These are phyloP conservation scores for Silene uniflora DNA, from an alignment of 148 eudicot species.

Conservation along the genomic window DNA sequence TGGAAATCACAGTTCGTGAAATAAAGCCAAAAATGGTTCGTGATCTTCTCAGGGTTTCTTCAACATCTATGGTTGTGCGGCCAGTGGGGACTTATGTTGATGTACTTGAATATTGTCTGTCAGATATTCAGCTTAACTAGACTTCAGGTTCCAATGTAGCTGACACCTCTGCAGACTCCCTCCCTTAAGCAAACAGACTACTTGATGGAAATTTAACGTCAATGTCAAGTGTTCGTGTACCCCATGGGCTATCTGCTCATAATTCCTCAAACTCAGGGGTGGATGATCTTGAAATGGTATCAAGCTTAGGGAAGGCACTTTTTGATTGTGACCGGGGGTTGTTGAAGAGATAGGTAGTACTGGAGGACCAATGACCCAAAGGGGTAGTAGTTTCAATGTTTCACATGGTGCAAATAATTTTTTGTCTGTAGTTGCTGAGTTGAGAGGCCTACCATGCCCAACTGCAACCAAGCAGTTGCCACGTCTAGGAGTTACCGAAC, in stretches of 20 bases:
- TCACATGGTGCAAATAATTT: slow-evolving; percentile 44
- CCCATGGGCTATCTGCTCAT: slow-evolving; percentile 45
- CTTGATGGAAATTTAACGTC: slow-evolving; percentile 41
- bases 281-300: slow-evolving; percentile 86
- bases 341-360: slow-evolving; percentile 90
- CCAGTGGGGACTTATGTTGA: slow-evolving; percentile 77
- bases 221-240: slow-evolving; percentile 44
- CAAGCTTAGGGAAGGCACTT: slow-evolving; percentile 80
- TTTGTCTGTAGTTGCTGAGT: slow-evolving; percentile 58
- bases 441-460: slow-evolving; percentile 84
- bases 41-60: slow-evolving; percentile 83
- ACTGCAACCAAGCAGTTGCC: slow-evolving; percentile 59
- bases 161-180: slow-evolving; percentile 25
- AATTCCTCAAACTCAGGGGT: slow-evolving; percentile 63
- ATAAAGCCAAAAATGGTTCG: slow-evolving; percentile 98
- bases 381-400: slow-evolving; percentile 39
- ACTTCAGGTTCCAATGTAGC: slow-evolving; percentile 30
- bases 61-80: slow-evolving; percentile 53
- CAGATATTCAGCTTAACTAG: slow-evolving; percentile 60
- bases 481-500: slow-evolving; percentile 61
- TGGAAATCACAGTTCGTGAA: slow-evolving; percentile 79
- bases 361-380: slow-evolving; percentile 59
- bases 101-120: slow-evolving; percentile 94
- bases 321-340: slow-evolving; percentile 92
- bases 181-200: slow-evolving; percentile 25